These are phyloP conservation scores for Chiua virens DNA, from an alignment of 768 basidiomycete species.

Conservation along the genomic window DNA sequence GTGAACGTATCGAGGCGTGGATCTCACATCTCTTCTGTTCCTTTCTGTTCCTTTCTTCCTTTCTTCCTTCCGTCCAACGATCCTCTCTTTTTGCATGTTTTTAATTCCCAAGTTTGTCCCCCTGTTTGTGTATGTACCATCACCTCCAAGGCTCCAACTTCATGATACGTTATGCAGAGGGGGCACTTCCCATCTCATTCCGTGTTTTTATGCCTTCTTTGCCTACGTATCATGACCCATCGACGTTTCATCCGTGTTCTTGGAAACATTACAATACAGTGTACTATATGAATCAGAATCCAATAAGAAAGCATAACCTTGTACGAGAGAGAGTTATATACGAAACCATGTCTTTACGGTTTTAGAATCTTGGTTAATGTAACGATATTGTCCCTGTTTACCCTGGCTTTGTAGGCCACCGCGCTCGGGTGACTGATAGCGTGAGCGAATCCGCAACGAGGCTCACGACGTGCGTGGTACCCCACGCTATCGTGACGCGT, in stretches of 20 bases:
- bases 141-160: neutral
- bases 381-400: conserved; percentile 4
- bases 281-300: conserved; percentile 15
- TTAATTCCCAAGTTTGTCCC: neutral
- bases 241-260: neutral
- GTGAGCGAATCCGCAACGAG: neutral
- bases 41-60: neutral
- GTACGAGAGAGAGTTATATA: neutral
- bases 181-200: neutral
- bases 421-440: conserved; percentile 16
- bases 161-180: conserved; percentile 10
- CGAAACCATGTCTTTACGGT: neutral
- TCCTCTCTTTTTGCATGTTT: neutral
- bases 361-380: conserved; percentile 20
- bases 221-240: conserved; percentile 3
- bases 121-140: conserved; percentile 1
- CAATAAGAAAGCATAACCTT: neutral
- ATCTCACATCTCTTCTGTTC: neutral
- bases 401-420: conserved; percentile 6
- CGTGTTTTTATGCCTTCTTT: conserved; percentile 1
- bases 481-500: conserved; percentile 19
- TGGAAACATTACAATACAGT: conserved; percentile 15
- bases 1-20: neutral
- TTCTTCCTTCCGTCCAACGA: too few relatives aligned
- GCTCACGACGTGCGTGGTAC: conserved; percentile 4